phyloP scores from a whole-genome alignment of 1,284 basidiomycete species.

The Hymenochaete sp. region DNA sequence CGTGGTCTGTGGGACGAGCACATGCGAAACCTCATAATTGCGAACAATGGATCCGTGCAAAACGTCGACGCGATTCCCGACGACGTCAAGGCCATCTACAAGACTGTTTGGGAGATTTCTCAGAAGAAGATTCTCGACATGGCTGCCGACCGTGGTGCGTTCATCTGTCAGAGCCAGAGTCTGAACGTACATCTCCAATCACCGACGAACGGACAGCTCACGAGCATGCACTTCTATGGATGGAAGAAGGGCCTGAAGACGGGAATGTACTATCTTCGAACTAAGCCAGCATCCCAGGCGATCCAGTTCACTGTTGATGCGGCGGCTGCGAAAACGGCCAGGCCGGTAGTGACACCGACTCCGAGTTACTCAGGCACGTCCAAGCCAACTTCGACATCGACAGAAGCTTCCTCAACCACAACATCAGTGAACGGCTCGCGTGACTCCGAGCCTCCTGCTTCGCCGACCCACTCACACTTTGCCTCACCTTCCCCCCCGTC shows the following conservation, averaged over 20 bases:
- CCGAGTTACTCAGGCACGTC: too few relatives aligned
- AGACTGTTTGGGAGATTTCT: conserved; percentile 98
- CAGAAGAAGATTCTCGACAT: conserved; percentile 99
- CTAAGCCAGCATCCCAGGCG: conserved; percentile 88
- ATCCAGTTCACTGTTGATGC: conserved; percentile 98
- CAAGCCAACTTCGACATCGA: conserved; percentile 28
- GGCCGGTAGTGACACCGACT: conserved; percentile 37
- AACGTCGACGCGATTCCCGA: conserved; percentile 81
- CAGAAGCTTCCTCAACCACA: conserved; percentile 21
- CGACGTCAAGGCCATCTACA: conserved; percentile 93
- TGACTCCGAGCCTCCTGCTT: conserved; percentile 17
- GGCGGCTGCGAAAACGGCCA: conserved; percentile 67
- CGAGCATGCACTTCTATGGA: conserved; percentile 99
- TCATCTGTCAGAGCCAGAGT: conserved; percentile 91
- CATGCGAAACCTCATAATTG: conserved; percentile 99
- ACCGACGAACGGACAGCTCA: conserved; percentile 90
- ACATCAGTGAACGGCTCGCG: conserved; percentile 23
- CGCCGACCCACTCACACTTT: conserved; percentile 19
- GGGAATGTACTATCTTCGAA: conserved; percentile 95
- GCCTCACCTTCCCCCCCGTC: conserved; percentile 15
- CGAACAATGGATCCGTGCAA: conserved; percentile 93
- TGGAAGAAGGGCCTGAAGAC: conserved; percentile 99
- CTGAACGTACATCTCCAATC: conserved; percentile 91
- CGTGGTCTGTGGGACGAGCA: conserved; percentile 94
- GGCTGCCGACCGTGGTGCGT: conserved; percentile 96